phyloP scores from a whole-genome alignment of 331 rosid genomes.

The Malus hybrid region DNA sequence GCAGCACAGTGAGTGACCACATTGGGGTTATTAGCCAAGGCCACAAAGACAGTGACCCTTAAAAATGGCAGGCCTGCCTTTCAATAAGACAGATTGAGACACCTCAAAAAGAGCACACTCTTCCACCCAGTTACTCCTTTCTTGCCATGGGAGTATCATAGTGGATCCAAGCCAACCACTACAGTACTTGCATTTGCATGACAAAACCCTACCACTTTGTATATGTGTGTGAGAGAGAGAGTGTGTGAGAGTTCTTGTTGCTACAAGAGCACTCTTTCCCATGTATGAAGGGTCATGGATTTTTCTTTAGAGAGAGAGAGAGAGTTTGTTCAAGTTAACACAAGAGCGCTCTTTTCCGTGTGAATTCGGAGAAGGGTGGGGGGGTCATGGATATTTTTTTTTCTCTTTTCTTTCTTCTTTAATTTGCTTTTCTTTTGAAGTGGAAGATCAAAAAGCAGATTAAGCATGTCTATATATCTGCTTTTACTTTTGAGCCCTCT shows the following conservation, averaged over 20 bases:
- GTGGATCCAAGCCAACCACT: slow-evolving; percentile 12
- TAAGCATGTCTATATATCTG: slow-evolving; percentile 10
- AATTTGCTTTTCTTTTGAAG: slow-evolving; percentile 39
- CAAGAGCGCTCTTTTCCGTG: slow-evolving; percentile 72
- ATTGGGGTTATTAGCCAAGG: slow-evolving; percentile 10
- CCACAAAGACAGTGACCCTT: slow-evolving; percentile 38
- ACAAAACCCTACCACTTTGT: neutral
- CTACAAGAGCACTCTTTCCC: slow-evolving; percentile 57
- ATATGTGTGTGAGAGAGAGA: neutral
- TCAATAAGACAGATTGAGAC: slow-evolving; percentile 37
- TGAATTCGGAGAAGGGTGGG: slow-evolving; percentile 1
- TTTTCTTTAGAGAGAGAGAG: slow-evolving; percentile 14
- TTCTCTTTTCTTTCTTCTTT: neutral
- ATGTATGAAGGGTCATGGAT: slow-evolving; percentile 30
- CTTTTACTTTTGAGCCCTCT: slow-evolving; percentile 65
- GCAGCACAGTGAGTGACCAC: slow-evolving; percentile 13
- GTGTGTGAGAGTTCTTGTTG: slow-evolving; percentile 18
- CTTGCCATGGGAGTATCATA: slow-evolving; percentile 13
- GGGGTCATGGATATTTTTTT: neutral
- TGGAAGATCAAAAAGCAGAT: slow-evolving; percentile 68
- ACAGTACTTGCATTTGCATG: neutral
- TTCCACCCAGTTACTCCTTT: neutral
- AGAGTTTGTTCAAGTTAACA: slow-evolving; percentile 27
- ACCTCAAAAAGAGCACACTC: slow-evolving; percentile 30
- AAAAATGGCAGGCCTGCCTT: slow-evolving; percentile 29